Evolutionary conservation across 202 grass and related monocot species (phyloP).

Genomic region (Musa balbisiana): DNA sequence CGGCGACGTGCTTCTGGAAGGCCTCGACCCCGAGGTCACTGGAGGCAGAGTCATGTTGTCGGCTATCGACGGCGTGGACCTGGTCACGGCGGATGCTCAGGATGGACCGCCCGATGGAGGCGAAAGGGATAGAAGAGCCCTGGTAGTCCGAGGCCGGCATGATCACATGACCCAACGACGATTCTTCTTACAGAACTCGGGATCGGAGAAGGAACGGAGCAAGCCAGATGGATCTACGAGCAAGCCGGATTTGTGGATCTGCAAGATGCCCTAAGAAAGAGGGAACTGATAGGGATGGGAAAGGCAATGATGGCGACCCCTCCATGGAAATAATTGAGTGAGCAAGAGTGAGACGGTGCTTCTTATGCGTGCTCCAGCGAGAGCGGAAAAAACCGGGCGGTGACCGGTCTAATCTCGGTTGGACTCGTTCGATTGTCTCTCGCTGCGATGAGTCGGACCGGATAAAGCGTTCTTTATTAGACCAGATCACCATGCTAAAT

Average conservation of each 20-base stretch:
- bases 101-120: conserved; percentile 8
- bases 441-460: too few relatives aligned
- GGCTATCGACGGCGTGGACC: conserved; percentile 11
- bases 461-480: too few relatives aligned
- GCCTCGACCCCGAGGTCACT: neutral
- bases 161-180: neutral
- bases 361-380: too few relatives aligned
- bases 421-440: too few relatives aligned
- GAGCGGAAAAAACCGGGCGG: too few relatives aligned
- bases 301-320: too few relatives aligned
- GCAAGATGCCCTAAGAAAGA: neutral
- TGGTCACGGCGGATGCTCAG: conserved; percentile 11
- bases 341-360: too few relatives aligned
- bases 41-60: neutral
- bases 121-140: conserved; percentile 9
- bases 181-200: neutral
- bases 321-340: too few relatives aligned
- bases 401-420: too few relatives aligned
- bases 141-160: conserved; percentile 17
- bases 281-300: neutral
- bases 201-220: neutral
- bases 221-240: neutral
- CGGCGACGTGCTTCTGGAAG: conserved; percentile 12
- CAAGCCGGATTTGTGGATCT: neutral
- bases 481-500: too few relatives aligned